Evolutionary conservation across 1,139 yeast species (phyloP), one percentile per base, ranked within the genome.

Genomic region (Lizanozyma gosingica): DNA sequence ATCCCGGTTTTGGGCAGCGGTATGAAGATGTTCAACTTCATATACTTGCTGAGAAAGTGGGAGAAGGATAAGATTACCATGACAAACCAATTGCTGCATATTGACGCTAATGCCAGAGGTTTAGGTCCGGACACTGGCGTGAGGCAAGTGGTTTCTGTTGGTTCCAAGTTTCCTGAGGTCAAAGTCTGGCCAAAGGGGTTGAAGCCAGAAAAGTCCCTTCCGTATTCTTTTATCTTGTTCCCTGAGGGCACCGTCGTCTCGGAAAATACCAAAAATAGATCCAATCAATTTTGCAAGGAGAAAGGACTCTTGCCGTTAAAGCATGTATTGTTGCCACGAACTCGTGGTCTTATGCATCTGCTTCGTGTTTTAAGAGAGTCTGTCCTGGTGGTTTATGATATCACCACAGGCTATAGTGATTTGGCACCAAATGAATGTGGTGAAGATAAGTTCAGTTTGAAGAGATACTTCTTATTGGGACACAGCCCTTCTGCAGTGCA

Each of bases 161-260:
- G 34, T 17, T 29, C 22, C 6, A 6, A 6, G 29, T 22, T 11
- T 22, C 6, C 29, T 6, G 9, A 11, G 6, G 11, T 22, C 6
- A 11, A 6, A 6, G 53, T 50, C 32, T 72, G 76, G 72, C 76
- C 76, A 2, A 40, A 49, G 33, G 72, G 73, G 2, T 48, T 22
- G 29, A 22, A 11, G 11, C 29, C 29, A 6, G 46, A 59, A 38
- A 43, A 65, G 40, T 57, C 70, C 66, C 29, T 22, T 22, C 69
- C 79, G 47, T 80, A 77, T 48, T 66, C 66, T 54, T 56, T 92
- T 41, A 61, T 90, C 18, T 59, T 92, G 32, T 92, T 83, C 60
- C 98, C 99, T 1, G 99, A 92, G 59, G 99, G 99, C 2, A 92
- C 99, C 0, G 94, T 88, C 40, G 65, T 85, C 44, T 80, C 94